Evolutionary conservation across 148 eudicot genomes (phyloP), one percentile per base, ranked within the genome.

Genomic region (Pouteria glomerata): DNA sequence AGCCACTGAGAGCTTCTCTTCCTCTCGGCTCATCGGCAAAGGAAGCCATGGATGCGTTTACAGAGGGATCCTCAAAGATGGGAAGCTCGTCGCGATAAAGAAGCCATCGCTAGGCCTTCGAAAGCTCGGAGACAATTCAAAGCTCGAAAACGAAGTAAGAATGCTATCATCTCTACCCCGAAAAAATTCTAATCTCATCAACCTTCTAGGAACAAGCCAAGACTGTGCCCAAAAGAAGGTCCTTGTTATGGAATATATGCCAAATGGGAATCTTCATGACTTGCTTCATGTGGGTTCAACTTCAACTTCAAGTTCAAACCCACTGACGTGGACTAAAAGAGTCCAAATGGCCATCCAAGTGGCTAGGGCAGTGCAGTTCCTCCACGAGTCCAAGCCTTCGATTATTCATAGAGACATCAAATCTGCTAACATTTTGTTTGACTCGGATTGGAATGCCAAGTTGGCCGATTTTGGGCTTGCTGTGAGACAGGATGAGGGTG

Each of bases 41-140:
- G 97, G 97, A 69, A 91, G 97, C 80, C 95, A 91, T 80, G 97
- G 97, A 31, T 74, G 90, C 41, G 74, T 91, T 52, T 91, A 87
- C 86, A 84, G 79, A 78, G 97, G 85, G 12, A n/a, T 63, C 1
- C 84, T 91, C 52, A 76, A 74, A 59, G 82, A 82, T 23, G 84
- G 88, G 19, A 68, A 52, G 52, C 50, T 74, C 0, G 89, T 86
- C 19, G 97, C 97, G 4, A 76, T 91, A 24, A 91, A 91, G 80
- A 84, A 69, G 71, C 84, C 60, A 68, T 86, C 89, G 2, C 33
- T 64, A 19, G 92, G 86, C 18, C 88, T 88, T 35, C 74, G 62
- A 73, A 75, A 78, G 63, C 87, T 88, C 2, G 74, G 75, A 69
- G 94, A 89, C 87, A 82, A 83, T 78, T 79, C 87, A 37, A 91